Base-by-base conservation (phyloP, 116 monocot genomes). In the Dioscorea cayenensis region DNA sequence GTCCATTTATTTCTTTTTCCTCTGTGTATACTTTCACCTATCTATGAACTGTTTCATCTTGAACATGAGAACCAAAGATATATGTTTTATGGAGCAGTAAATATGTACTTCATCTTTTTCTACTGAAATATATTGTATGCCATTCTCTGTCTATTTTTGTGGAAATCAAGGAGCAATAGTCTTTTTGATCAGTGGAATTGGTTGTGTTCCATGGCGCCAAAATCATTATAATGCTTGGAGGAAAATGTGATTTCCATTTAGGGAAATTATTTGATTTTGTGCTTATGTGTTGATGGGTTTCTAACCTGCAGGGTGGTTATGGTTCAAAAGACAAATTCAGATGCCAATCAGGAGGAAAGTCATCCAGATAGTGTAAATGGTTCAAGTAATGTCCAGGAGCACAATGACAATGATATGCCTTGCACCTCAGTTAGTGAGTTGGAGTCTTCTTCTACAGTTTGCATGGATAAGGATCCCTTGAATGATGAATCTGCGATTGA, bases 231-330 rank as follows among this genome's bases (percentile, higher is more conserved):
- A 43, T 43, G 43, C 12, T 43, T 43, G 43, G 43, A 43, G 6
- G 7, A 43, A 43, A 43, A 43, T 43, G 43, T 12, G 6, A 43
- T 7, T 43, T 43, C 43, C 43, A 43, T 43, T 43, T 10, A 1
- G 1, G 43, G 6, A 43, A 43, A 43, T 12, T 12, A 43, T 43
- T 43, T 12, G 8, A 43, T 43, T 43, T 43, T 43, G 5, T 43
- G 43, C 43, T 6, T 10, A 25, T 43, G 12, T 43, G 43, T 43
- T 43, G 43, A 43, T 55, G 19, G 17, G 16, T 18, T 55, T 55
- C 55, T 55, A 55, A 55, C 55, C 7, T 55, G 55, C 76, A 88
- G 90, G 79, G 62, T 23, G 75, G 70, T 52, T 81, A 86, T 4
- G 81, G 66, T 63, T 59, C 38, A 13, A 79, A 79, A 81, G 49